Percentiles rank a stretch among this genome's conserved stretches.
These are phyloP conservation scores for Aspergillus viridinutans DNA, from an alignment of 2,329 filamentous ascomycete genomes.

Conservation along the genomic window DNA sequence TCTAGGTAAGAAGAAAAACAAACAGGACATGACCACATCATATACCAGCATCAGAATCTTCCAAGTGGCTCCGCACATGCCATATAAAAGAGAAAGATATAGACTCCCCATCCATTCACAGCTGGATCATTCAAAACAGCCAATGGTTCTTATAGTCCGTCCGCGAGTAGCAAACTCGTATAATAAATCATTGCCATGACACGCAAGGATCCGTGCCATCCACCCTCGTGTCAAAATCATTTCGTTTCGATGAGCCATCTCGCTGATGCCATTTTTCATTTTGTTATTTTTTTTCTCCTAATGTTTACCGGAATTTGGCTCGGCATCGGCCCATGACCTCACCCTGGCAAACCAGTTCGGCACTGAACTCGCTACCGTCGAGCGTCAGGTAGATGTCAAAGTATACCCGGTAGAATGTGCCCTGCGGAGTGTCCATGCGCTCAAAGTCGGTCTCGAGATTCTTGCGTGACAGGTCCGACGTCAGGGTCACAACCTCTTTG, in stretches of 20 bases:
- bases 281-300: neutral
- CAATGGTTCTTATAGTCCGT: neutral
- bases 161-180: neutral
- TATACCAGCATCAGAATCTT: neutral
- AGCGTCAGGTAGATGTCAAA: conserved; percentile 79
- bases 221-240: neutral
- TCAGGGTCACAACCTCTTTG: conserved; percentile 97
- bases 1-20: neutral
- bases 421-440: conserved; percentile 97
- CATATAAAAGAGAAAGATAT: neutral
- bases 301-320: conserved; percentile 67
- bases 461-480: conserved; percentile 93
- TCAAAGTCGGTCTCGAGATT: conserved; percentile 99
- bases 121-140: neutral
- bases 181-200: neutral
- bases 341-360: conserved; percentile 96
- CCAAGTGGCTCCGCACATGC: neutral
- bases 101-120: neutral
- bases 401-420: conserved; percentile 80
- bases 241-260: neutral
- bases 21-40: neutral
- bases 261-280: neutral
- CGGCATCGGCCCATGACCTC: conserved; percentile 98
- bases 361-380: conserved; percentile 96
- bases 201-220: neutral